These are phyloP conservation scores for Penicillium canariense DNA, from an alignment of 495 filamentous ascomycete genomes.

Conservation along the genomic window DNA sequence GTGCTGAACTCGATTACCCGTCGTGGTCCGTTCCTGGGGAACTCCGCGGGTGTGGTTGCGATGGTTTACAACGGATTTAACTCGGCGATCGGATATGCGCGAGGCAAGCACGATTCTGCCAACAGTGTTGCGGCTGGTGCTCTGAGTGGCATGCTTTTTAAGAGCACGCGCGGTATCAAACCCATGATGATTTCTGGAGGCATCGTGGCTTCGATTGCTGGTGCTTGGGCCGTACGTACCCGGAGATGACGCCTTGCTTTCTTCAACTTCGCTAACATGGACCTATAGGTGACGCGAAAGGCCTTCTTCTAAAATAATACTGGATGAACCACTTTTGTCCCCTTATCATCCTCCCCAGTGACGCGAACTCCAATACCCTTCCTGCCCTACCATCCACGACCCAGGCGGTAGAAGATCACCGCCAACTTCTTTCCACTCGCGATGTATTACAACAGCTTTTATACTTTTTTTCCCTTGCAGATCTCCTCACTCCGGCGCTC, in stretches of 20 bases:
- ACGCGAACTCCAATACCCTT: slow-evolving; percentile 31
- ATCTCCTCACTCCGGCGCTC: slow-evolving; percentile 52
- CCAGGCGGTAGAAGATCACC: slow-evolving; percentile 28
- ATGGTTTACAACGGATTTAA: slow-evolving; percentile 95
- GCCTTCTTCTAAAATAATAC: slow-evolving; percentile 49
- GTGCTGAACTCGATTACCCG: slow-evolving; percentile 91
- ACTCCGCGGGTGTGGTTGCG: slow-evolving; percentile 89
- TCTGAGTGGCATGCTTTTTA: slow-evolving; percentile 90
- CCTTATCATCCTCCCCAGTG: slow-evolving; percentile 19
- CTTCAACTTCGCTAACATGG: slow-evolving; percentile 29
- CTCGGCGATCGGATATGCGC: slow-evolving; percentile 77
- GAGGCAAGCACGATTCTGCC: slow-evolving; percentile 87
- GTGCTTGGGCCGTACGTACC: slow-evolving; percentile 78
- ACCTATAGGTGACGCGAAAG: slow-evolving; percentile 53
- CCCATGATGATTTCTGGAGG: slow-evolving; percentile 92
- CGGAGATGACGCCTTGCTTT: background rate
- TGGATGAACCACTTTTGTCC: slow-evolving; percentile 16
- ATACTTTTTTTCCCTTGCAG: slow-evolving; percentile 26
- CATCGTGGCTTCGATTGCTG: slow-evolving; percentile 80
- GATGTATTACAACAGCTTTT: slow-evolving; percentile 48
- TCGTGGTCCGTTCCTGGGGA: slow-evolving; percentile 93
- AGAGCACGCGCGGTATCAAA: slow-evolving; percentile 83
- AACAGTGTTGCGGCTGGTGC: slow-evolving; percentile 84
- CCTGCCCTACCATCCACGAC: slow-evolving; percentile 31
- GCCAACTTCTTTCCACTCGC: slow-evolving; percentile 28